phyloP scores from a whole-genome alignment of 257 asterid genomes.

The Ehretia macrophylla region DNA sequence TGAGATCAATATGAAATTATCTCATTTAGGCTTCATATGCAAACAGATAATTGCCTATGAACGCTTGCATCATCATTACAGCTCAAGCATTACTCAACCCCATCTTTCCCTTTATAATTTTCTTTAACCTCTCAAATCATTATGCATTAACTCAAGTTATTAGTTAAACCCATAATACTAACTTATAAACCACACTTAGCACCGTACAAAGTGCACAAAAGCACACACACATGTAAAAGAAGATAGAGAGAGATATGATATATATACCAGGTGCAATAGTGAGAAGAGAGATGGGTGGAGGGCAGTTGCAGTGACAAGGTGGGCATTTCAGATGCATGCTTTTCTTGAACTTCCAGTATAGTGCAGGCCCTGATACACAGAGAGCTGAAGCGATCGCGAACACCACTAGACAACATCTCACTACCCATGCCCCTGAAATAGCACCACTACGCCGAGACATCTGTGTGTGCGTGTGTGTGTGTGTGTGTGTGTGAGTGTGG shows the following conservation, averaged over 20 bases:
- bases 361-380: constrained; percentile 77
- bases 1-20: no score
- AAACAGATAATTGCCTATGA: no score
- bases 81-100: no score
- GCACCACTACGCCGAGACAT: constrained; percentile 1
- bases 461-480: neutral
- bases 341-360: constrained; percentile 71
- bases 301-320: constrained; percentile 61
- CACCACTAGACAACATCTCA: constrained; percentile 59
- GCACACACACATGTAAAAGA: neutral
- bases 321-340: constrained; percentile 43
- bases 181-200: no score
- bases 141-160: no score
- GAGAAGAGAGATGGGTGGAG: constrained; percentile 67
- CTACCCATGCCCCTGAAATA: constrained; percentile 56
- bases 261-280: constrained; percentile 72
- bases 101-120: no score
- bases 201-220: no score
- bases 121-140: no score
- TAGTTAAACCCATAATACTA: no score
- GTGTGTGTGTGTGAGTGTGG: no score
- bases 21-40: no score
- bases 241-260: neutral
- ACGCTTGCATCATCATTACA: no score
- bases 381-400: constrained; percentile 77